Conservation (phyloP, 805 yeast species). For the Pichia occidentalis region DNA sequence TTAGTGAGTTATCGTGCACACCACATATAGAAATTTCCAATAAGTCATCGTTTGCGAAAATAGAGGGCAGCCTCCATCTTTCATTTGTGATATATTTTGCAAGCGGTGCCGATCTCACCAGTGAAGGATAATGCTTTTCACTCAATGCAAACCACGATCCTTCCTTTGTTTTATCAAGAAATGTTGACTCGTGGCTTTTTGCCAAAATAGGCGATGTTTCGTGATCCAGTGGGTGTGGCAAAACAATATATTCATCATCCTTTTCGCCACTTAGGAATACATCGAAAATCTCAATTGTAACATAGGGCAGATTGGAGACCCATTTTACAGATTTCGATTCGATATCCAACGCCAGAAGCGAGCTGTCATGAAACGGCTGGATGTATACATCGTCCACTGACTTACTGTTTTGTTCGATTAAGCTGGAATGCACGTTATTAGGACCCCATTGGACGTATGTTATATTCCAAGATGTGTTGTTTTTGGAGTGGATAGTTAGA, state of each 20-base stretch:
- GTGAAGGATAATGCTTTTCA: constrained; percentile 66
- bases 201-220: neutral
- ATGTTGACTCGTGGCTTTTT: constrained; percentile 38
- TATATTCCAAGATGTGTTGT: constrained; percentile 74
- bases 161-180: constrained; percentile 54
- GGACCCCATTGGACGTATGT: constrained; percentile 90
- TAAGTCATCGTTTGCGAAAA: constrained; percentile 33
- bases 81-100: constrained; percentile 52
- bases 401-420: constrained; percentile 41
- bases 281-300: constrained; percentile 76
- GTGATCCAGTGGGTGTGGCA: constrained; percentile 60
- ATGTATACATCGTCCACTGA: constrained; percentile 72
- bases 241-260: constrained; percentile 38
- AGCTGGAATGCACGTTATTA: constrained; percentile 63
- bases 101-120: constrained; percentile 72
- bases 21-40: constrained; percentile 42
- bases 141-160: constrained; percentile 87
- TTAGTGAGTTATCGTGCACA: constrained; percentile 37
- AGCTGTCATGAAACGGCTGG: constrained; percentile 77
- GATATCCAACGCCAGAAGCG: constrained; percentile 69
- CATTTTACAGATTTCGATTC: constrained; percentile 69
- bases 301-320: constrained; percentile 67
- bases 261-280: constrained; percentile 36
- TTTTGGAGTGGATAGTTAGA: constrained; percentile 67
- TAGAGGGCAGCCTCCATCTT: constrained; percentile 36